phyloP scores from a whole-genome alignment of 345 rosid species.

The Ceriops tagal region DNA sequence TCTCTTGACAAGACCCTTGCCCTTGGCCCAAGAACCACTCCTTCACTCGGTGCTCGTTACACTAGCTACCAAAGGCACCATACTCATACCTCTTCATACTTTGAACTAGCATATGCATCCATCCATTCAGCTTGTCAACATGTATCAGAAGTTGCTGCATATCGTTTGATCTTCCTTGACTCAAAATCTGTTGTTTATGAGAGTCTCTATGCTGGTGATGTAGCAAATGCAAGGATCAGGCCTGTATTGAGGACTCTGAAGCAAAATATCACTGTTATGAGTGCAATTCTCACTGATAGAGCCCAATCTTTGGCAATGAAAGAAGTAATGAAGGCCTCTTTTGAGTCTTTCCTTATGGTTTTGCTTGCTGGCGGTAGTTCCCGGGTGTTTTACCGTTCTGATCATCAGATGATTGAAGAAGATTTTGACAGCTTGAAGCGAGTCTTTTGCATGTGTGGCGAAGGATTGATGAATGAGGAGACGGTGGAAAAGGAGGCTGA shows the following conservation, averaged over 20 bases:
- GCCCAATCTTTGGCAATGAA: slow-evolving; percentile 70
- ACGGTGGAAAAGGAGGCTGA: slow-evolving; percentile 64
- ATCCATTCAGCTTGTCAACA: slow-evolving; percentile 71
- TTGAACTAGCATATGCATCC: slow-evolving; percentile 46
- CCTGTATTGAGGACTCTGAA: slow-evolving; percentile 60
- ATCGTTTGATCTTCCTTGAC: slow-evolving; percentile 71
- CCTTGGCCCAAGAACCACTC: slow-evolving; percentile 45
- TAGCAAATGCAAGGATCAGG: slow-evolving; percentile 48
- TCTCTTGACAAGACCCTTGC: slow-evolving; percentile 78
- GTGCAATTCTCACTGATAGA: slow-evolving; percentile 60
- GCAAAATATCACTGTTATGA: slow-evolving; percentile 67
- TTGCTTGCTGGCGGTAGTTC: slow-evolving; percentile 72
- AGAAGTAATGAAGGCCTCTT: slow-evolving; percentile 75
- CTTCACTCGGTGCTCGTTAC: slow-evolving; percentile 21
- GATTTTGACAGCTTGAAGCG: slow-evolving; percentile 68
- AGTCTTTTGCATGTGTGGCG: slow-evolving; percentile 63
- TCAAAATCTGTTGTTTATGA: slow-evolving; percentile 66
- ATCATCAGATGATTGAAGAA: slow-evolving; percentile 53
- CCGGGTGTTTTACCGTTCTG: slow-evolving; percentile 52
- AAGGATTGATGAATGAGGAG: slow-evolving; percentile 68
- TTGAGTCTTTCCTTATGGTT: slow-evolving; percentile 75
- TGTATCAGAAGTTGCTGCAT: slow-evolving; percentile 87
- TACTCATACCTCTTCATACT: slow-evolving; percentile 40
- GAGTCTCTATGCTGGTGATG: slow-evolving; percentile 60
- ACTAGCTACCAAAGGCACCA: slow-evolving; percentile 22